Evolutionary conservation across 148 eudicot genomes (phyloP).

Genomic region (Silene uniflora): DNA sequence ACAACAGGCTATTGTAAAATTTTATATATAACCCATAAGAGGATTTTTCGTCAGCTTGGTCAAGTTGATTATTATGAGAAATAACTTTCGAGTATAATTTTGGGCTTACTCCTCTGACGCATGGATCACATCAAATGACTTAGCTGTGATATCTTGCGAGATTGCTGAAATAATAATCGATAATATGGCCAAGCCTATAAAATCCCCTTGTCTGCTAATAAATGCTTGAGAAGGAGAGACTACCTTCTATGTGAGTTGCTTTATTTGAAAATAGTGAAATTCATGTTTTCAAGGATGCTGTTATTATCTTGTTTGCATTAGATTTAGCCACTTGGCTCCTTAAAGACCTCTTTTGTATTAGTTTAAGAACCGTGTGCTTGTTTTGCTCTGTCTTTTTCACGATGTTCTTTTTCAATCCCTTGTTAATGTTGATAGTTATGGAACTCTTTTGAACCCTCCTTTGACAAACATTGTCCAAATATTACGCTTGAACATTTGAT

Average conservation of each 20-base stretch:
- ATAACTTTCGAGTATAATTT: too few species aligned
- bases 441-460: background rate
- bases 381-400: background rate
- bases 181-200: background rate
- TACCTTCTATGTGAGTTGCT: background rate
- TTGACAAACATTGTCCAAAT: background rate
- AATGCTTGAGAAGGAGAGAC: background rate
- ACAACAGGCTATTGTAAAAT: too few species aligned
- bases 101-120: background rate
- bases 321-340: background rate
- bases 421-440: too few species aligned
- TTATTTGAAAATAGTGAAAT: too few species aligned
- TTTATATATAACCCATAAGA: too few species aligned
- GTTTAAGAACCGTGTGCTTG: background rate
- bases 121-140: background rate
- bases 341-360: background rate
- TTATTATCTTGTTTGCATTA: background rate
- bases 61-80: too few species aligned
- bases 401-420: background rate
- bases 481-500: background rate
- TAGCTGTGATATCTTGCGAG: background rate
- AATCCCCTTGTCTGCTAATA: background rate
- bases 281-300: background rate
- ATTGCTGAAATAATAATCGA: background rate
- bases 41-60: too few species aligned